Conservation (phyloP, 2,329 filamentous ascomycete genomes). For the Colletotrichum eremochloae region DNA sequence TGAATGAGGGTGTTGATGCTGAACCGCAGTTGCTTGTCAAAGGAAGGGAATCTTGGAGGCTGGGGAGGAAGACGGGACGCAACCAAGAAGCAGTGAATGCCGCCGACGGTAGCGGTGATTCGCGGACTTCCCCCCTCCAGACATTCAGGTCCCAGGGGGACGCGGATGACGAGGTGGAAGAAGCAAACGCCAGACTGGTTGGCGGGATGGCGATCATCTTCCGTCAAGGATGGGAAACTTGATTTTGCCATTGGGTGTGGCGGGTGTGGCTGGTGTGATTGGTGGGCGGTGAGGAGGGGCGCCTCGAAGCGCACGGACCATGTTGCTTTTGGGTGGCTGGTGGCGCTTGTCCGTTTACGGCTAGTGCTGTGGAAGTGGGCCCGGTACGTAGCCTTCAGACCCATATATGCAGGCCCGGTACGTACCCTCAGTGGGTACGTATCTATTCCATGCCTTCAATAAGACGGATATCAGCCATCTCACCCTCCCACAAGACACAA, state of each 20-base stretch:
- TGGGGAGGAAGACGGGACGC: not conserved
- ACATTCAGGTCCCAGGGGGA: not conserved
- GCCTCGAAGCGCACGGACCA: not conserved
- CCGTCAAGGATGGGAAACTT: conserved; percentile 24
- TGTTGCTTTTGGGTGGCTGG: not conserved
- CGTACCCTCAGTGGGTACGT: not conserved
- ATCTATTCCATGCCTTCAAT: not conserved
- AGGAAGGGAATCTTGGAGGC: not conserved
- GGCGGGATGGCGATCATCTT: not conserved
- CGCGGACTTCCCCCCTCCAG: not conserved
- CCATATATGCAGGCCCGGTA: not conserved
- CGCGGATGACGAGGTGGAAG: not conserved
- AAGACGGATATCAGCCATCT: too few relatives aligned
- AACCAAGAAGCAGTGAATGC: not conserved
- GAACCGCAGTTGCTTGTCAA: not conserved
- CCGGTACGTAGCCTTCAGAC: not conserved
- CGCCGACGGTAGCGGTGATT: conserved; percentile 5
- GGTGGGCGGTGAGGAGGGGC: not conserved
- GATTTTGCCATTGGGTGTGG: conserved; percentile 19
- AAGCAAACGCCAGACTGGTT: not conserved
- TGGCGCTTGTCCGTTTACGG: fast-evolving
- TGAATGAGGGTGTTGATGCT: not conserved
- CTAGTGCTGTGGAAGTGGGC: fast-evolving
- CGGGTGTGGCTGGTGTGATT: not conserved
- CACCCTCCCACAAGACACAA: not conserved